These are phyloP conservation scores for Periconia macrospinosa DNA, from an alignment of 2,329 filamentous ascomycete genomes.

Conservation along the genomic window DNA sequence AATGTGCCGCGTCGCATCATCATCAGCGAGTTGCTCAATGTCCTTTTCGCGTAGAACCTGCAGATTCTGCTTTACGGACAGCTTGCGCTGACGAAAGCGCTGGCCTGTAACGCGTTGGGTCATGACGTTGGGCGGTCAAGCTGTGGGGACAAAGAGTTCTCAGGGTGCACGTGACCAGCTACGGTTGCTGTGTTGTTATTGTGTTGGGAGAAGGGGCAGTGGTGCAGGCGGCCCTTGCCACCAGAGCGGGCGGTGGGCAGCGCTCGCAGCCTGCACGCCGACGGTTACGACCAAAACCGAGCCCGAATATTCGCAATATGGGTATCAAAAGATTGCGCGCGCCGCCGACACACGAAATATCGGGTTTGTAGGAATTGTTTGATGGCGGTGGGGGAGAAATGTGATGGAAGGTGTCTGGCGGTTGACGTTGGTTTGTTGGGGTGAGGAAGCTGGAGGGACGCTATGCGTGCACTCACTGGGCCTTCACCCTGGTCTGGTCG, in stretches of 20 bases:
- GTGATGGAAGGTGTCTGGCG: constrained; percentile 7
- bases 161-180: constrained; percentile 27
- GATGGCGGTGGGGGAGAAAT: constrained; percentile 9
- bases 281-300: constrained; percentile 26
- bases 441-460: constrained; percentile 7
- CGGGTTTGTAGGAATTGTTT: constrained; percentile 5
- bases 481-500: constrained; percentile 1
- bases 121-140: constrained; percentile 33
- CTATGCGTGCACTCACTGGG: not conserved
- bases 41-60: constrained; percentile 87
- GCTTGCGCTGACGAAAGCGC: constrained; percentile 83
- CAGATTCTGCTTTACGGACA: constrained; percentile 86
- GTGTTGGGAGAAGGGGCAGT: not conserved
- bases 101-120: constrained; percentile 45
- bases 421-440: constrained; percentile 6
- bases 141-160: constrained; percentile 3
- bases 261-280: constrained; percentile 21
- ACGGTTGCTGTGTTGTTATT: constrained; percentile 1
- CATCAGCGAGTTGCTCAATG: constrained; percentile 83
- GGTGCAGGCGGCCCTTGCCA: constrained; percentile 4
- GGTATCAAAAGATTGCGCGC: constrained; percentile 32
- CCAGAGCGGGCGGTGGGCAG: constrained; percentile 6
- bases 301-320: constrained; percentile 32
- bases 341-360: constrained; percentile 13
- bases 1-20: constrained; percentile 78